Conservation (phyloP, 108 stramenopile genomes). For the Fistulifera solaris region DNA sequence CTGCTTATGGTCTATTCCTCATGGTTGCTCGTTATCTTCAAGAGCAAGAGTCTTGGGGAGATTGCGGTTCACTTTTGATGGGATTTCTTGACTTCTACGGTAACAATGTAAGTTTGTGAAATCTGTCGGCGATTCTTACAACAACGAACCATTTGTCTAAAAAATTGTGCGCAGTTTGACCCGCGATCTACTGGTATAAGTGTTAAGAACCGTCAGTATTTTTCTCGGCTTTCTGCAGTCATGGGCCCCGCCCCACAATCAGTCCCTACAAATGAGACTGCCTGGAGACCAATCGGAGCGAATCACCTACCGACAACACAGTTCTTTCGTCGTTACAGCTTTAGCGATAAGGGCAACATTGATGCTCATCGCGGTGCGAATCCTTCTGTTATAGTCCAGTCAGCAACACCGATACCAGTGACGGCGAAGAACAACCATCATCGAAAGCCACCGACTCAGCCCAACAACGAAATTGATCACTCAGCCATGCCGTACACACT, state of each 20-base stretch:
- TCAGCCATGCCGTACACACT: conserved; percentile 47
- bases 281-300: too few species aligned
- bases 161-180: conserved; percentile 41
- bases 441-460: background rate
- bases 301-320: background rate
- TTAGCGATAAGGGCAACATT: conserved; percentile 30
- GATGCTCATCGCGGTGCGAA: conserved; percentile 11
- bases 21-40: conserved; percentile 86
- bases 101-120: conserved; percentile 28
- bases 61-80: conserved; percentile 86
- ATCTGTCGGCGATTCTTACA: background rate
- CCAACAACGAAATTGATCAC: conserved; percentile 2
- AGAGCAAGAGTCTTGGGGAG: conserved; percentile 69
- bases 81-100: conserved; percentile 92
- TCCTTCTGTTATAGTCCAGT: too few species aligned
- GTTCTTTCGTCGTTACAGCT: conserved; percentile 36
- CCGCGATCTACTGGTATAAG: conserved; percentile 83
- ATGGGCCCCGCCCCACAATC: background rate
- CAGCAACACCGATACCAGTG: too few species aligned
- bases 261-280: background rate
- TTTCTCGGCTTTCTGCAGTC: conserved; percentile 26
- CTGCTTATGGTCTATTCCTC: conserved; percentile 84
- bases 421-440: too few species aligned
- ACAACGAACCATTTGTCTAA: too few species aligned
- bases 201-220: conserved; percentile 58